Evolutionary conservation across 345 rosid species (phyloP), one percentile per base, ranked within the genome.

Genomic region (Salix caprea): DNA sequence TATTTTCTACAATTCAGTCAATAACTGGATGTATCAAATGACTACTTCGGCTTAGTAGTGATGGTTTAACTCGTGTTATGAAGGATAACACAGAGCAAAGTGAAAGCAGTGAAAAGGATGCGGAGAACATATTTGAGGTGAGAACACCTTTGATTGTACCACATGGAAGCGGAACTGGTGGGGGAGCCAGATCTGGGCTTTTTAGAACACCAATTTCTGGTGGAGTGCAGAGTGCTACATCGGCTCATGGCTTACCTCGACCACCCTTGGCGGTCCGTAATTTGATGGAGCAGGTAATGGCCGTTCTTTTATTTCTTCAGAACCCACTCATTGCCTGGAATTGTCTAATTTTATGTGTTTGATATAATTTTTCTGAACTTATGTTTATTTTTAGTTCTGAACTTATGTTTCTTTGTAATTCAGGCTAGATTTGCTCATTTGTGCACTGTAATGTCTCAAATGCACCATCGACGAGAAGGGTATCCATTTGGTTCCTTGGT

Each of bases 141-240:
- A 93, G 87, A 81, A 28, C 88, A 60, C 85, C 87, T 79, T 80
- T 82, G 67, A n/a, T 69, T 19, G 75, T 78, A 62, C 87, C 88
- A 37, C 85, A 86, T 73, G 92, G 88, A 34, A 80, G 78, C 58
- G 88, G 85, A 30, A 77, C 82, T n/a, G 84, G 90, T 73, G 94
- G 93, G 42, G 98, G 97, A 84, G 86, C 87, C 15, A 86, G 98
- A 77, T 88, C 97, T 42, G 97, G 97, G 50, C 97, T 93, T 76
- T 96, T 93, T 82, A 87, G 99, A 80, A 96, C 99, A 16, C 99
- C 99, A 9, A 96, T 93, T 76, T 93, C 99, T 7, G 99, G 99
- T 82, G 99, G 99, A 74, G 99, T 96, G 76, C 99, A 93, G 80
- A 96, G 91, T 69, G 99, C 98, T 72, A 94, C 99, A 46, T 96